Evolutionary conservation across 2,329 filamentous ascomycete species (phyloP), one percentile per base, ranked within the genome.

Genomic region (Aspergillus jensenii): DNA sequence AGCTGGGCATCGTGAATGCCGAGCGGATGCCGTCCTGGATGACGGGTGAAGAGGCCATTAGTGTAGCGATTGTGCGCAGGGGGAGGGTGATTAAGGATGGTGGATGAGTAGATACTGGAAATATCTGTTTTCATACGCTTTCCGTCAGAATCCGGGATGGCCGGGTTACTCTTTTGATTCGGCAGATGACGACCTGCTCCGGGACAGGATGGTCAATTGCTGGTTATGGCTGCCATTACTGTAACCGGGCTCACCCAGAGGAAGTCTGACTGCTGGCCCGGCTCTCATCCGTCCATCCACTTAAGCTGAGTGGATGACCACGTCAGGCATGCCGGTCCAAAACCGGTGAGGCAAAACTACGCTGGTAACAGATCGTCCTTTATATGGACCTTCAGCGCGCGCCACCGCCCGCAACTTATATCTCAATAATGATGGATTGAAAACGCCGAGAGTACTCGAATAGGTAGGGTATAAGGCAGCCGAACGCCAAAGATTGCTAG

Each of bases 11-110:
- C 4, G 79, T 96, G 25, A 86, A 96, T 69, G 88, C 90, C 1
- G 83, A 87, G 67, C 84, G 80, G 55, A 93, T 96, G 89, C 91
- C 92, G 0, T 89, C 89, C 0, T 96, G 91, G 91, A 88, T 96
- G 87, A 95, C 91, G 1, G 92, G 91, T 2, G 91, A 96, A 68
- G 89, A 91, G 45, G 89, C 87, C 0, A 86, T 95, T 5, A 95
- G 90, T 53, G 81, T 87, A 39, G 89, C 90, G 0, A 82, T 85
- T 27, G 85, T 96, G 4, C 82, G 81, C 62, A 74, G 85, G 58
- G 90, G 91, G 9, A 66, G 68, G n/a, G 48, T 72, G 5, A 23
- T 59, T 21, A 65, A 56, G 14, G 60, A 65, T 23, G 52, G 44
- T 55, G 62, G 65, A 52, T 65, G 65, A 37, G 14, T 9, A 2